Conservation (phyloP, 2,329 filamentous ascomycete species). For the Ceratocystis eucalypticola region DNA sequence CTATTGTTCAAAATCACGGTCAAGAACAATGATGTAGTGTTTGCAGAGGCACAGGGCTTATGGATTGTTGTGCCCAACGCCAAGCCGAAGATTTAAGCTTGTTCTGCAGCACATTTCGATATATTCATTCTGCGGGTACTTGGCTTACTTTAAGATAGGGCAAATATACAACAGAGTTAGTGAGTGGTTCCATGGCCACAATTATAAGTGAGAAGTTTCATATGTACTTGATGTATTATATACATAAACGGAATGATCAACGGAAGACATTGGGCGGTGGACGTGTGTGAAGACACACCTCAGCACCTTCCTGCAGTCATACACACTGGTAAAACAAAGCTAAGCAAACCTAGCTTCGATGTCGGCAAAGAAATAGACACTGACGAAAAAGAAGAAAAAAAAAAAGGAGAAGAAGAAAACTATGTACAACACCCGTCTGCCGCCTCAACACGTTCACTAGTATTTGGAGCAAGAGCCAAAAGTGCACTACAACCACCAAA, state of each 20-base stretch:
- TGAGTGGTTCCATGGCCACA: not conserved
- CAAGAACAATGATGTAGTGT: constrained; percentile 9
- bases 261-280: not conserved
- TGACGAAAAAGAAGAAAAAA: too few relatives aligned
- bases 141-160: too few relatives aligned
- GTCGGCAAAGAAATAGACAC: too few relatives aligned
- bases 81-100: constrained; percentile 10
- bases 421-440: too few relatives aligned
- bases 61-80: constrained; percentile 11
- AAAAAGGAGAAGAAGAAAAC: too few relatives aligned
- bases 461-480: too few relatives aligned
- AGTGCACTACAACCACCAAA: not conserved
- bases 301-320: not conserved
- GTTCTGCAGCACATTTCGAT: not conserved
- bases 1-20: constrained; percentile 20
- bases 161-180: not conserved
- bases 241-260: not conserved
- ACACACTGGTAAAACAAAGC: not conserved
- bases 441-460: too few relatives aligned
- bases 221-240: constrained; percentile 4
- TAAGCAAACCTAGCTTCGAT: not conserved
- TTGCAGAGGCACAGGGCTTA: constrained; percentile 10
- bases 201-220: not conserved
- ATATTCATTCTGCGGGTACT: too few relatives aligned
- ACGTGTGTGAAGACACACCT: not conserved